Base-by-base conservation (phyloP, 371 early-diverging fungal species). In the Mortierella sp. region DNA sequence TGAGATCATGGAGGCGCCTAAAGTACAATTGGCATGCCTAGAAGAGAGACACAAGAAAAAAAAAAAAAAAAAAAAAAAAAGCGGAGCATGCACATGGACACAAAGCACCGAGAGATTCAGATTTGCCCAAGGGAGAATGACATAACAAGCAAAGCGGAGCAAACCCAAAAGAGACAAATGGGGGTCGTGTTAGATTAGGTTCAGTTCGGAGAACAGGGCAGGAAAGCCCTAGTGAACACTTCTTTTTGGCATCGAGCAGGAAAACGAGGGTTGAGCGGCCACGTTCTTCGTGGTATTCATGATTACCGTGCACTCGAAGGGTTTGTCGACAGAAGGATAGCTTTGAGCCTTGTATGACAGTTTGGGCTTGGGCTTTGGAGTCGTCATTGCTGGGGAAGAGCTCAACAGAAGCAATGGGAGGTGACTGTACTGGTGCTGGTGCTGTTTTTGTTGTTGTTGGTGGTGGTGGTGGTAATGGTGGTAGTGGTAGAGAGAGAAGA, bases 1-100 rank as follows among this genome's bases (percentile, higher is more conserved):
- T 92, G 56, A 93, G 74, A 70, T 93, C 93, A 79, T 93, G 93
- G 50, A 91, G 91, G 7, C 93, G 85, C 47, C 91, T 85, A 76
- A 93, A 93, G 55, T 81, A 83, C 58, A 84, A 74, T 37, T 81
- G 81, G 60, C 88, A 88, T 23, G 84, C 82, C 70, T 85, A 73
- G 29, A n/a, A 16, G 57, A 28, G 4, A 28, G 29, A 26, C 57
- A 57, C 30, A 50, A 52, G 29, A 62, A 60, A 58, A 59, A 16
- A 60, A 30, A 25, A 30, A 56, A 60, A 59, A 48, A 57, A 46
- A 44, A 65, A 58, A 51, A 57, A 44, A 37, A 45, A 45, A 59
- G 2, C 29, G 45, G 21, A 29, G 29, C 21, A 37, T n/a, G 12
- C 25, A 43, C 25, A 29, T 29, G 50, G 60, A 61, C 12, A 48